Base-by-base conservation (phyloP, 2,329 filamentous ascomycete species). In the Davidsoniella neocaledoniae region DNA sequence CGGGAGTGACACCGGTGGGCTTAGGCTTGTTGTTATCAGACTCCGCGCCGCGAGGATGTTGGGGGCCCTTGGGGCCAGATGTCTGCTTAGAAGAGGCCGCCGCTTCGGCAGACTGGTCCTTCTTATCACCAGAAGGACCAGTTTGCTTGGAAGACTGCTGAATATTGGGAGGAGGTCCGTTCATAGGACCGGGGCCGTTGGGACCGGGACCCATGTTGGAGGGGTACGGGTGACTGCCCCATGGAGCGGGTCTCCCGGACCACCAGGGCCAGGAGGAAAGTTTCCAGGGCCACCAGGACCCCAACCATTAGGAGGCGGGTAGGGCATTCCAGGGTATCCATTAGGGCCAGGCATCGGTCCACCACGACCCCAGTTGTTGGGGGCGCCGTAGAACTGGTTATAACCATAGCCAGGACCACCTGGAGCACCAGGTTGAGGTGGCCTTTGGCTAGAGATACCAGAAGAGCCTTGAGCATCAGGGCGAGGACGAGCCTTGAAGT, bases 281-380 rank as follows among this genome's bases (percentile, higher is more conserved):
- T 79, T 48, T 36, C 33, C 81, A 64, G 85, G 83, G 5, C 81
- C 81, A 7, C 79, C 77, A 56, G 82, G 83, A 61, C 80, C 90
- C 83, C 86, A 93, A 50, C 81, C 83, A 21, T 77, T 77, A 43
- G 79, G 83, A 14, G 79, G 81, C 55, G 83, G 83, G 62, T 56
- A 93, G 1, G 82, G 81, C 74, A 86, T 81, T 56, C 79, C 79
- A n/a, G 43, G 43, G 40, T 53, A 53, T 10, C 48, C 51, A 50
- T 39, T 41, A 6, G 51, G 43, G 10, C 48, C 51, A 38, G 51
- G 71, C 44, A 53, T 51, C 25, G 72, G 71, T 16, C 69, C 70
- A 49, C 70, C 74, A 55, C 73, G 70, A 55, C 73, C 72, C 73
- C 73, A 77, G 58, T 68, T 66, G 16, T 68, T 68, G 40, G 71